Conservation (phyloP, 2,329 filamentous ascomycete genomes). For the Aspergillus unguis region DNA sequence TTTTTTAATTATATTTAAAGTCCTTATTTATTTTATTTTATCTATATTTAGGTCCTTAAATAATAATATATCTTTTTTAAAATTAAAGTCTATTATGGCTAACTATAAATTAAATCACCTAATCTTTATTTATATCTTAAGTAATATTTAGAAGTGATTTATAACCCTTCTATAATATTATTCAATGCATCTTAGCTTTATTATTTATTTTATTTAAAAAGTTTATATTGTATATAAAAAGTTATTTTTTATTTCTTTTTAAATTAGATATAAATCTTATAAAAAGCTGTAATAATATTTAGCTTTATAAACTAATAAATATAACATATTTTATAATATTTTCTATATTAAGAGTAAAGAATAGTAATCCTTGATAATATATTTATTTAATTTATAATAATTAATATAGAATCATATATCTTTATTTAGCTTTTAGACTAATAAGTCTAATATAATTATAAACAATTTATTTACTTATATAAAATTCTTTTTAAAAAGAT, state of each 20-base stretch:
- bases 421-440: not conserved
- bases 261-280: not conserved
- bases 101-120: not conserved
- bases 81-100: not conserved
- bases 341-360: not conserved
- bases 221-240: not conserved
- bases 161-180: no score
- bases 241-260: not conserved
- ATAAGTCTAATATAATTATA: no score
- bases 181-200: no score
- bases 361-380: slow-evolving; percentile 3
- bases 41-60: no score
- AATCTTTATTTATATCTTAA: no score
- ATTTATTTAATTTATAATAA: not conserved
- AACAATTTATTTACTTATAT: not conserved
- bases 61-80: no score
- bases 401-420: not conserved
- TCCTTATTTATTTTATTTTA: not conserved
- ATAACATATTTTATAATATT: not conserved
- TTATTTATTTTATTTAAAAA: no score
- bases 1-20: not conserved
- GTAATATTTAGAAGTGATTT: no score
- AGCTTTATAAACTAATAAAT: not conserved
- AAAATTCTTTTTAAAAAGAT: not conserved
- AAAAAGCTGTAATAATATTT: not conserved